A percentile compares a stretch with the other conserved stretches of the same genome.
Conservation (phyloP, 2,329 filamentous ascomycete genomes). For the Aureobasidium lini region DNA sequence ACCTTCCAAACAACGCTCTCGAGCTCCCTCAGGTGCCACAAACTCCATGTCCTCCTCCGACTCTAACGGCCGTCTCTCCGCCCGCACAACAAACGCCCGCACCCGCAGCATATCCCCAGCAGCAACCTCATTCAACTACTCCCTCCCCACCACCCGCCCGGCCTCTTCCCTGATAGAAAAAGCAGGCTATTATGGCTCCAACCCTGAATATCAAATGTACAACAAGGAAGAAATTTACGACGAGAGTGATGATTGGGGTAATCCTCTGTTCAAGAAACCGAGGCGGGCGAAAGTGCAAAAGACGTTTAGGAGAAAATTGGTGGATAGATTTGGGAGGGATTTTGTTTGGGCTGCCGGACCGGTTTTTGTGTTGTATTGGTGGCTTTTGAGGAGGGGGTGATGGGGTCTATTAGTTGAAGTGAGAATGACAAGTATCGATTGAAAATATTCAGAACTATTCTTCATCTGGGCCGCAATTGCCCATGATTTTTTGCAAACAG, state of each 20-base stretch:
- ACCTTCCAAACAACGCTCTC: constrained; percentile 15
- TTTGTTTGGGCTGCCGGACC: constrained; percentile 57
- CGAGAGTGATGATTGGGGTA: constrained; percentile 23
- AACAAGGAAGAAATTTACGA: constrained; percentile 24
- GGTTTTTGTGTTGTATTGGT: constrained; percentile 57
- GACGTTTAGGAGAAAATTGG: constrained; percentile 41
- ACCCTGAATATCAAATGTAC: constrained; percentile 7
- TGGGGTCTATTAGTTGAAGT: too few species aligned
- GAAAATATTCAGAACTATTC: too few species aligned
- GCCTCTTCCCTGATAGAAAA: constrained; percentile 33
- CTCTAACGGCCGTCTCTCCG: constrained; percentile 19
- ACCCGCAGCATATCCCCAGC: constrained; percentile 34
- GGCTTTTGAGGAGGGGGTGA: constrained; percentile 46
- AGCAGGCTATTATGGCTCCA: constrained; percentile 33
- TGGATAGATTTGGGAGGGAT: constrained; percentile 54
- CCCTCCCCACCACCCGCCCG: constrained; percentile 23
- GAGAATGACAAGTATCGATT: too few species aligned
- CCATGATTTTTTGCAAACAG: too few species aligned
- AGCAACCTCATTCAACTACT: constrained; percentile 20
- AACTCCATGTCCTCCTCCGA: constrained; percentile 28
- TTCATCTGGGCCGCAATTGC: too few species aligned
- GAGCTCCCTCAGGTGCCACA: constrained; percentile 16
- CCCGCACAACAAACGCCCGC: constrained; percentile 25
- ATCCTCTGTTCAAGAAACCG: constrained; percentile 24
- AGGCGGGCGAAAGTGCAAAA: constrained; percentile 23